Conservation (phyloP, 2,329 filamentous ascomycete genomes). For the Clarireedia paspali region DNA sequence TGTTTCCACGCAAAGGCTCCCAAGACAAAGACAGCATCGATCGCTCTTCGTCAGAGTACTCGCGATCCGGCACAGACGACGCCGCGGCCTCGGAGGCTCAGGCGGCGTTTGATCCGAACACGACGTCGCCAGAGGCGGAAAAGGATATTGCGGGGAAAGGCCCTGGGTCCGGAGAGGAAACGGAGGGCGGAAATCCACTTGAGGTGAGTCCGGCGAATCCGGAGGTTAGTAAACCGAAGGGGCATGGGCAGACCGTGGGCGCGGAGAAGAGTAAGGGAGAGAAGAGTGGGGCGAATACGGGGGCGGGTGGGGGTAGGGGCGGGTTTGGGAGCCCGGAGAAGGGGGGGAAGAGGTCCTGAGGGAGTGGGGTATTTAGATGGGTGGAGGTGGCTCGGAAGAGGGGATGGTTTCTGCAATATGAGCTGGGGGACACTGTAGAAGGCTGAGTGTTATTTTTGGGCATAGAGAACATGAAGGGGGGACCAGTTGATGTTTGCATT, state of each 20-base stretch:
- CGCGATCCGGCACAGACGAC: conserved; percentile 57
- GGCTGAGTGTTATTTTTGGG: not conserved
- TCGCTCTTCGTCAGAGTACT: conserved; percentile 58
- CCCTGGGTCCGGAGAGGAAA: not conserved
- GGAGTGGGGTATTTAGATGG: not conserved
- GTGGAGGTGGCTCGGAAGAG: not conserved
- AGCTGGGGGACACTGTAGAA: too few relatives aligned
- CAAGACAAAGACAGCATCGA: conserved; percentile 57
- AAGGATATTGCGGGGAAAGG: conserved; percentile 33
- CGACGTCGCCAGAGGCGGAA: conserved; percentile 37
- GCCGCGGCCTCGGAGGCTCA: conserved; percentile 45
- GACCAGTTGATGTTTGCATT: too few relatives aligned
- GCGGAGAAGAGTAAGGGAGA: conserved; percentile 30
- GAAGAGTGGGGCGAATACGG: not conserved
- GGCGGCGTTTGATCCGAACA: conserved; percentile 57
- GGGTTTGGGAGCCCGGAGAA: conserved; percentile 32
- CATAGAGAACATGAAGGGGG: too few relatives aligned
- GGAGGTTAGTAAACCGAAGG: conserved; percentile 44
- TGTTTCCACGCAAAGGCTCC: conserved; percentile 35
- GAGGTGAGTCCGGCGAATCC: conserved; percentile 54
- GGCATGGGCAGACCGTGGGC: conserved; percentile 34
- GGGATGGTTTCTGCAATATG: not conserved
- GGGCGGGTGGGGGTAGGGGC: conserved; percentile 22
- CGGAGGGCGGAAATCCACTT: conserved; percentile 38
- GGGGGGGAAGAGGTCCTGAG: conserved; percentile 28